Evolutionary conservation across 164 flowering plant genomes (phyloP), one percentile per base, ranked within the genome.

Genomic region (Vitis rupestris): DNA sequence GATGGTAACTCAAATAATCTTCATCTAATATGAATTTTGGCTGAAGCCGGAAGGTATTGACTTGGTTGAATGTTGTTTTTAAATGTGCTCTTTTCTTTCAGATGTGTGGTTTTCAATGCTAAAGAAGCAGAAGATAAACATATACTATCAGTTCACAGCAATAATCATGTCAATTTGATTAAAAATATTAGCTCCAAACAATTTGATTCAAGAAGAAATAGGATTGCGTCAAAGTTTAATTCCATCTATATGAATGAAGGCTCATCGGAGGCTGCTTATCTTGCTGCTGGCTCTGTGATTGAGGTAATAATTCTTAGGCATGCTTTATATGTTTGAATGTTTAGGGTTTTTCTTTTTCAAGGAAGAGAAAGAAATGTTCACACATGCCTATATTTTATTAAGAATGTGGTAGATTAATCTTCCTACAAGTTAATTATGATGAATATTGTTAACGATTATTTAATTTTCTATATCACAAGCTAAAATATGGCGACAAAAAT

Each of bases 231-330:
- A 4, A 84, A 69, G 30, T 82, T 86, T 27, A 93, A 93, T 80
- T 96, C 98, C 10, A 90, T 96, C 64, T 96, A 93, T 79, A 79
- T 96, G 30, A 96, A 90, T 66, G 82, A 85, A 68, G 92, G 97
- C 23, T 90, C 99, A 29, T 84, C 97, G 10, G 88, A 92, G 76
- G 83, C 97, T 78, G 98, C 99, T 70, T 93, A 81, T 79, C 90
- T 96, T 60, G 95, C 99, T 76, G 98, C 97, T 58, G 99, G 99
- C 37, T 88, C 97, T 52, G 97, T 89, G 27, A 49, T 89, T 1
- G 93, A 93, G 93, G 99, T 90, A 79, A 72, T 44, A 11, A 37
- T 3, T 8, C 30, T 30, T 50, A 19, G 10, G 65, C 3, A 23
- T 23, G 13, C 60, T 69, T 50, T 14, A 13, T 60, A 9, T 49